These are phyloP conservation scores for Ceriops decandra DNA, from an alignment of 345 rosid species.

Conservation along the genomic window DNA sequence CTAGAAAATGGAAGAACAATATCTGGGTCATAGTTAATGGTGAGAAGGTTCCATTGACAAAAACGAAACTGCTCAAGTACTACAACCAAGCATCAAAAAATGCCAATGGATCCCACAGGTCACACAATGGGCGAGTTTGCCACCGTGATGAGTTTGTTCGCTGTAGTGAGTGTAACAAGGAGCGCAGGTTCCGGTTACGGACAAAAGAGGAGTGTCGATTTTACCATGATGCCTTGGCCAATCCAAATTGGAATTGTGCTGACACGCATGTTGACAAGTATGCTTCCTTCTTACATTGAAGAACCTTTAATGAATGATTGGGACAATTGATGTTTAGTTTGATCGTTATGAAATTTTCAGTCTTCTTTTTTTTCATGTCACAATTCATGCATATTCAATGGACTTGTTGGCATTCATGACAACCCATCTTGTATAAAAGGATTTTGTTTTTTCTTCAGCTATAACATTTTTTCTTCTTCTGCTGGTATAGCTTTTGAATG, in stretches of 20 bases:
- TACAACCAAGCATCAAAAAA: conserved; percentile 70
- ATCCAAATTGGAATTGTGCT: conserved; percentile 74
- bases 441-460: too few relatives aligned
- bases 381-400: too few relatives aligned
- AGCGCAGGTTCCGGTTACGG: conserved; percentile 77
- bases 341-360: neutral
- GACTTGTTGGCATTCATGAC: too few relatives aligned
- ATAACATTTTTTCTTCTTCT: too few relatives aligned
- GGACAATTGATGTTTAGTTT: neutral
- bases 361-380: too few relatives aligned
- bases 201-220: conserved; percentile 74
- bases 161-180: conserved; percentile 75
- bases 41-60: conserved; percentile 85
- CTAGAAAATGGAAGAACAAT: conserved; percentile 98
- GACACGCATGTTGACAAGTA: conserved; percentile 81
- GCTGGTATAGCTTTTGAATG: too few relatives aligned
- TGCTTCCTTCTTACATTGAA: conserved; percentile 15
- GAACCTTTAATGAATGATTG: neutral
- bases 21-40: conserved; percentile 91
- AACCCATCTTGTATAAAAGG: too few relatives aligned
- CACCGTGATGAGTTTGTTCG: conserved; percentile 85
- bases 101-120: conserved; percentile 60
- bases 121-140: conserved; percentile 56
- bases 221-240: conserved; percentile 82
- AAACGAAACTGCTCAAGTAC: conserved; percentile 86